Percentiles rank a stretch among this genome's conserved stretches.
These are phyloP conservation scores for Podosphaera xanthii DNA, from an alignment of 2,329 filamentous ascomycete genomes.

Conservation along the genomic window DNA sequence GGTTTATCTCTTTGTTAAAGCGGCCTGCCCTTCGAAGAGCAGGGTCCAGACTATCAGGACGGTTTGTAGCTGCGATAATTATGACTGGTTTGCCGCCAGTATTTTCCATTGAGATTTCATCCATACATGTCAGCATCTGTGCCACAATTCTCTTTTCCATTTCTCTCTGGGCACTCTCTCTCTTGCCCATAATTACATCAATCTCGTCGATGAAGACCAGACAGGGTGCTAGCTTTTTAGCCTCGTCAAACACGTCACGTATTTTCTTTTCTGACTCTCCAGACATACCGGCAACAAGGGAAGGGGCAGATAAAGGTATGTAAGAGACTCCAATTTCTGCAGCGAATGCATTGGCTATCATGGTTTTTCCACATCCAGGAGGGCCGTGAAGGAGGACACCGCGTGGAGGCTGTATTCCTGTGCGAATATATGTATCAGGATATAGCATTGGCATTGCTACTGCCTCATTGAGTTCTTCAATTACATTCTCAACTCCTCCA, in stretches of 20 bases:
- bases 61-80: slow-evolving; percentile 76
- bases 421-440: slow-evolving; percentile 39
- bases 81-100: slow-evolving; percentile 62
- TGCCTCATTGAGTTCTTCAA: slow-evolving; percentile 44
- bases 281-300: slow-evolving; percentile 67
- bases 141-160: slow-evolving; percentile 76
- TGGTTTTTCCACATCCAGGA: slow-evolving; percentile 69
- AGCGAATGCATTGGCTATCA: slow-evolving; percentile 60
- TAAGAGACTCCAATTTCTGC: slow-evolving; percentile 55
- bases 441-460: slow-evolving; percentile 50
- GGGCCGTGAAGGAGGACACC: slow-evolving; percentile 64
- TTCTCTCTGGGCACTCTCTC: slow-evolving; percentile 62
- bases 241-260: slow-evolving; percentile 68
- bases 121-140: slow-evolving; percentile 71
- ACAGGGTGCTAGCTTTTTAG: slow-evolving; percentile 65
- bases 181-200: slow-evolving; percentile 72
- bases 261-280: slow-evolving; percentile 77
- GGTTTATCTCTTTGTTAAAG: slow-evolving; percentile 68
- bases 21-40: slow-evolving; percentile 49
- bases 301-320: slow-evolving; percentile 61
- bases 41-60: slow-evolving; percentile 67
- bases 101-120: slow-evolving; percentile 49
- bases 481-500: slow-evolving; percentile 53
- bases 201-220: slow-evolving; percentile 84
- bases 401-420: slow-evolving; percentile 45